phyloP scores from a whole-genome alignment of 352 stramenopile species.

The Phytophthora constricta region DNA sequence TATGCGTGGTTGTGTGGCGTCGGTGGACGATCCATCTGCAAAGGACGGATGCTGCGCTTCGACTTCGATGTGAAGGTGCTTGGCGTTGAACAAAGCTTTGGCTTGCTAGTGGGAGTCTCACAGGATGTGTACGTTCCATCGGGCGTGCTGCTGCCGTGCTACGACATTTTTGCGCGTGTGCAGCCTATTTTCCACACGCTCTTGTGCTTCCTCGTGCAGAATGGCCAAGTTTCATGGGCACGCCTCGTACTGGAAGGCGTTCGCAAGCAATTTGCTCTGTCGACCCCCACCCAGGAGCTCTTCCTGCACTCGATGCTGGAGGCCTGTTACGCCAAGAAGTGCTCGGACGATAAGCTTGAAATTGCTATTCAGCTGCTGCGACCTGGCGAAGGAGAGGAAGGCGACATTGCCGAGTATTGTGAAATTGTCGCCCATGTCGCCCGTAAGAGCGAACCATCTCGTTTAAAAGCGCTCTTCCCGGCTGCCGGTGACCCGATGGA shows the following conservation, averaged over 20 bases:
- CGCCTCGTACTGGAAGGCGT: conserved; percentile 54
- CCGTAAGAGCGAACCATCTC: conserved; percentile 84
- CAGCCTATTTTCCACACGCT: conserved; percentile 85
- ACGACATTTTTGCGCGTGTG: conserved; percentile 78
- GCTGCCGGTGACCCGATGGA: conserved; percentile 70
- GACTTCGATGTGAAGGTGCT: conserved; percentile 80
- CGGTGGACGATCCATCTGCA: conserved; percentile 63
- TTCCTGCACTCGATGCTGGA: conserved; percentile 86
- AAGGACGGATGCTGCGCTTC: conserved; percentile 80
- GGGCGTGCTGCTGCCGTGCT: conserved; percentile 63
- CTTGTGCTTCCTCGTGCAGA: conserved; percentile 71
- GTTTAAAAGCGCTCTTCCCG: conserved; percentile 73
- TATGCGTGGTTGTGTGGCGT: conserved; percentile 58
- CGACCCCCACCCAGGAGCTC: conserved; percentile 77
- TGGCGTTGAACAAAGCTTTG: conserved; percentile 68
- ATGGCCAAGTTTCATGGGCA: conserved; percentile 68
- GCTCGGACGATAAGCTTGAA: conserved; percentile 47
- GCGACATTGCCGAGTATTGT: conserved; percentile 80
- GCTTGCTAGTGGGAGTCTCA: conserved; percentile 76
- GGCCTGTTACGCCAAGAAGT: conserved; percentile 57
- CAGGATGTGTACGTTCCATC: conserved; percentile 85
- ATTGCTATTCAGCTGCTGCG: conserved; percentile 62
- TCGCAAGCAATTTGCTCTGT: conserved; percentile 58
- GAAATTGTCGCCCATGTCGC: conserved; percentile 86
- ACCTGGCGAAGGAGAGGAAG: conserved; percentile 25